These are phyloP conservation scores for button mushroom (Agaricus bisporus) DNA, from an alignment of 768 basidiomycete species.

Conservation along the genomic window DNA sequence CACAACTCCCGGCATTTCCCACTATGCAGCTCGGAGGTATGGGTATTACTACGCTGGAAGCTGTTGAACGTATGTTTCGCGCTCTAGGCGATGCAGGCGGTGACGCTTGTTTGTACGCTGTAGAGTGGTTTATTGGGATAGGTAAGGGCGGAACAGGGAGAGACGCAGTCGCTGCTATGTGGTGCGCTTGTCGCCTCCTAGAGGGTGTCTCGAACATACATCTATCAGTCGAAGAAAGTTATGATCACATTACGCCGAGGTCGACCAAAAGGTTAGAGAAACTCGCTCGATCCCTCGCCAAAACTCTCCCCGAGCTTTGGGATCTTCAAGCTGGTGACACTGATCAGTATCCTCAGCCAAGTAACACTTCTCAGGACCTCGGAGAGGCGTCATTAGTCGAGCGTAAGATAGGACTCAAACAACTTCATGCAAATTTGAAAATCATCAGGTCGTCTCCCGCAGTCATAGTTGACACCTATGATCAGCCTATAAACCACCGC, in stretches of 20 bases:
- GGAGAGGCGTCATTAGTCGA: slow-evolving; percentile 30
- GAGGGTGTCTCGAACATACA: slow-evolving; percentile 59
- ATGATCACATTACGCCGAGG: slow-evolving; percentile 20
- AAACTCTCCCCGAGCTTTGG: slow-evolving; percentile 68
- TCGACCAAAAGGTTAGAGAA: slow-evolving; percentile 54
- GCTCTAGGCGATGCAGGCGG: slow-evolving; percentile 65
- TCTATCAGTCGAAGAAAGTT: slow-evolving; percentile 26
- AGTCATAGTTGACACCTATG: slow-evolving; percentile 14
- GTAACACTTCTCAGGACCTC: slow-evolving; percentile 14
- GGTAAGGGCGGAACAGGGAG: slow-evolving; percentile 37
- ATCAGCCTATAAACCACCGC: slow-evolving; percentile 64
- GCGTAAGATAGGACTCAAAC: slow-evolving; percentile 58
- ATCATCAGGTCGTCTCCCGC: slow-evolving; percentile 32
- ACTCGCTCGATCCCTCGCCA: slow-evolving; percentile 55
- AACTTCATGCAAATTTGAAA: slow-evolving; percentile 53
- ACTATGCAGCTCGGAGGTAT: slow-evolving; percentile 51
- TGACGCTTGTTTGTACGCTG: slow-evolving; percentile 63
- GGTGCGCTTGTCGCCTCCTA: slow-evolving; percentile 75
- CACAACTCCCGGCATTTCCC: slow-evolving; percentile 46
- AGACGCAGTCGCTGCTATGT: slow-evolving; percentile 65
- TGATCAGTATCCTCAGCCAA: slow-evolving; percentile 13
- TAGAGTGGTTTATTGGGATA: slow-evolving; percentile 75
- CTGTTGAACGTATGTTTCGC: slow-evolving; percentile 68
- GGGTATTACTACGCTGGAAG: slow-evolving; percentile 34
- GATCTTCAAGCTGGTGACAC: slow-evolving; percentile 34